These are phyloP conservation scores for Globisporangium canariense DNA, from an alignment of 352 stramenopile species.

Conservation along the genomic window DNA sequence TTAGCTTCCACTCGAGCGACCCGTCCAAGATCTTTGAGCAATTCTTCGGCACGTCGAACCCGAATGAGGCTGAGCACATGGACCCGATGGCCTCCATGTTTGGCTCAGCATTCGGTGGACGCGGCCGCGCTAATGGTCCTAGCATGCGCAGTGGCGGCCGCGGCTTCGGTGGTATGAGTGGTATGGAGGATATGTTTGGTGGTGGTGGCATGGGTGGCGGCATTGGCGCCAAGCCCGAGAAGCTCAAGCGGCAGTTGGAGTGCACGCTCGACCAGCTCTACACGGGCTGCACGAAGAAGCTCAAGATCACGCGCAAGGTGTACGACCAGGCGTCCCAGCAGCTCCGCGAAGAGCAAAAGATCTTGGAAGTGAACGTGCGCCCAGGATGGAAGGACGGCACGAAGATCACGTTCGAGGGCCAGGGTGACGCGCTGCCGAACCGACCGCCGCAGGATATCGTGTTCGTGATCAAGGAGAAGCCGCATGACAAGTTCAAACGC, in stretches of 20 bases:
- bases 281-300: constrained; percentile 80
- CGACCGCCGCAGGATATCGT: constrained; percentile 94
- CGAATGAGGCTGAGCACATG: constrained; percentile 62
- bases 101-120: constrained; percentile 22
- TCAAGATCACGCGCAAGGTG: constrained; percentile 95
- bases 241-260: constrained; percentile 86
- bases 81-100: constrained; percentile 68
- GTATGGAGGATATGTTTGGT: constrained; percentile 32
- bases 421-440: constrained; percentile 87
- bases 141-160: not conserved
- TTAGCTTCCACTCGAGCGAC: constrained; percentile 78
- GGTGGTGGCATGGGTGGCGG: constrained; percentile 24
- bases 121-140: not conserved
- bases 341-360: constrained; percentile 93
- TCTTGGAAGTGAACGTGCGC: constrained; percentile 94
- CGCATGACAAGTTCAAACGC: constrained; percentile 91
- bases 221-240: constrained; percentile 28
- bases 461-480: constrained; percentile 92
- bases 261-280: constrained; percentile 90
- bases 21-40: constrained; percentile 89
- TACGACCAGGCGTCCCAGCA: constrained; percentile 72
- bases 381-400: constrained; percentile 97
- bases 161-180: constrained; percentile 42
- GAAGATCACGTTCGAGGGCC: constrained; percentile 94
- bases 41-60: constrained; percentile 87